Evolutionary conservation across 768 basidiomycete species (phyloP), one percentile per base, ranked within the genome.

Genomic region (Fistulinella prunicolor): DNA sequence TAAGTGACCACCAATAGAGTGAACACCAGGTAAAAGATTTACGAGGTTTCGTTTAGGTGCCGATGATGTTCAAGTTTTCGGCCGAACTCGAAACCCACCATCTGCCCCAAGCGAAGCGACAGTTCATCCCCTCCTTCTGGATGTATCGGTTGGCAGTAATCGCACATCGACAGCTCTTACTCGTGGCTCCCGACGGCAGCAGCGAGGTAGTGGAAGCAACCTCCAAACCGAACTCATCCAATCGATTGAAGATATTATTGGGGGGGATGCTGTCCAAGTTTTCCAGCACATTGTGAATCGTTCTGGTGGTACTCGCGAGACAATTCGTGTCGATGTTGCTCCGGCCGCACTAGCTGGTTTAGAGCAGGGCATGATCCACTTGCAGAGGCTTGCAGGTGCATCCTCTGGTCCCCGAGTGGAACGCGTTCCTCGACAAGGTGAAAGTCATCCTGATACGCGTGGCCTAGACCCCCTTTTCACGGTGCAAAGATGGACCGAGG

Each of bases 401-500:
- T 71, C 80, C 42, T 69, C 81, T 6, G 74, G 81, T 19, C 73
- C 82, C n/a, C 74, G 85, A 32, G 73, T 85, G 21, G 89, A 89
- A 58, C 73, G 82, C 44, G 57, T 67, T 14, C 64, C 75, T 10
- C 72, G 75, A 37, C 70, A 69, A 50, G 50, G 68, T 6, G 80
- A 82, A 51, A 76, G 70, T 34, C 82, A 81, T 30, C 24, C 57
- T 13, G 66, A 67, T 29, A 40, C 51, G 0, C 66, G 57, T 35
- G 83, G 82, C 38, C 84, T 92, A 41, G 83, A 88, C 26, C 91
- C 93, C 2, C 69, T 90, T 46, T 74, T 88, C 9, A 95, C 94
- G 1, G 62, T 85, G 24, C 88, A 91, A 58, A 80, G 94, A 48
- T 97, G 94, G 94, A 72, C 79, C 1, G 93, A 95, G 62, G 94